phyloP scores from a whole-genome alignment of 1,139 yeast genomes.

The Pichia sorboxylosa region DNA sequence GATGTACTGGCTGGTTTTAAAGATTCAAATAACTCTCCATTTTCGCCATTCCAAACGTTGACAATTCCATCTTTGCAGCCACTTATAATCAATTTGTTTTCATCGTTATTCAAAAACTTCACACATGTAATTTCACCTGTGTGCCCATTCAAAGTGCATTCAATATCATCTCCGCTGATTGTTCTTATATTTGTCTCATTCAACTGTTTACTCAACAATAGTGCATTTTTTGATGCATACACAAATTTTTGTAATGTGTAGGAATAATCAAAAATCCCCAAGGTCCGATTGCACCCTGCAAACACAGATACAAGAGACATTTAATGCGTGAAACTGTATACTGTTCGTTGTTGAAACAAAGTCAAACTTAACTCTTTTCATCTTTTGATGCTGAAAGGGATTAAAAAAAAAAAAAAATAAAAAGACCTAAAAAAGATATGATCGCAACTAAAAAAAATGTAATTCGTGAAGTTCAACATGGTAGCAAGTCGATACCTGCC shows the following conservation, averaged over 20 bases:
- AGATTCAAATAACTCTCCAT: slow-evolving; percentile 12
- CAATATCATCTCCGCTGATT: slow-evolving; percentile 46
- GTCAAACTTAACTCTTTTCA: too few species aligned
- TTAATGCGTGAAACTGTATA: too few species aligned
- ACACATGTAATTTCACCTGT: slow-evolving; percentile 49
- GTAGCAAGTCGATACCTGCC: slow-evolving; percentile 38
- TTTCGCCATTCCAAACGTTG: slow-evolving; percentile 42
- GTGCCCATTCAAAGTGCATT: too few species aligned
- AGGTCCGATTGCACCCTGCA: slow-evolving; percentile 71
- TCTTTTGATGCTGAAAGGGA: too few species aligned
- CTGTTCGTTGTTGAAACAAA: too few species aligned
- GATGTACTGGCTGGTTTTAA: slow-evolving; percentile 28
- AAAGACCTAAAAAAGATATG: background rate
- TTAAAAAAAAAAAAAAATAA: background rate
- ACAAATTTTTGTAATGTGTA: slow-evolving; percentile 37
- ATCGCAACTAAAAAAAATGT: background rate
- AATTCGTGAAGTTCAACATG: slow-evolving; percentile 23
- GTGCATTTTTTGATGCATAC: slow-evolving; percentile 64
- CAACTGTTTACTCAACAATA: too few species aligned
- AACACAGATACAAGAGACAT: too few species aligned
- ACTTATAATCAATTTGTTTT: slow-evolving; percentile 27
- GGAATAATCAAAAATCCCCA: slow-evolving; percentile 53
- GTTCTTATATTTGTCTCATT: slow-evolving; percentile 30
- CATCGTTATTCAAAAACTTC: slow-evolving; percentile 32
- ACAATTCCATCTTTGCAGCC: slow-evolving; percentile 56